Evolutionary conservation across 2,329 filamentous ascomycete genomes (phyloP), one percentile per base, ranked within the genome.

Genomic region (Aspergillus sp.): DNA sequence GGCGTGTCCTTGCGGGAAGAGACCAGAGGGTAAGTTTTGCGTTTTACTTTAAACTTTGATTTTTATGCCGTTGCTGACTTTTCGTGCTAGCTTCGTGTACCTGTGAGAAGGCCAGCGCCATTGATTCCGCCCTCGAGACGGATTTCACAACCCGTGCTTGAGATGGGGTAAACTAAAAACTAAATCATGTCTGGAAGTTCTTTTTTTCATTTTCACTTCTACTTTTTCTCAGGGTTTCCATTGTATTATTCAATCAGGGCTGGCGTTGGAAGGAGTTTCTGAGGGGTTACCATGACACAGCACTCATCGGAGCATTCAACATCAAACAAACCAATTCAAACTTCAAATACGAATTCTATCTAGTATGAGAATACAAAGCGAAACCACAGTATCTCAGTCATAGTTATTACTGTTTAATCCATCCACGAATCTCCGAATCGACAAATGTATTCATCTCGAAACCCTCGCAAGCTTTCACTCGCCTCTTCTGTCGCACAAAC

Each of bases 91-190:
- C 80, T 70, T 86, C 83, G 22, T 95, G 91, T 78, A 95, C 89
- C n/a, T 96, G 92, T 73, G 88, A 91, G 75, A 93, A 90, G 74
- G 84, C 84, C 17, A 73, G 83, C 49, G 82, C 83, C 64, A 83
- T 85, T 54, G 84, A 84, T 40, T 81, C 82, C 58, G 85, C 89
- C 47, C 51, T 75, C 65, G 93, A 97, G 84, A 90, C 84, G 50
- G 93, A 97, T 76, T 97, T 96, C 72, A 97, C 92, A 39, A 91
- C 88, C 54, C 86, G 83, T 78, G 60, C 64, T 40, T 61, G 33
- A 54, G 52, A 48, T 52, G 41, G 15, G 30, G 6, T 15, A 20
- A 5, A 48, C 37, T 22, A 48, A 34, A 30, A 20, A 19, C 13
- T n/a, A 20, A 20, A 7, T 17, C 9, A 17, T 33, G 19, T n/a